Base-by-base conservation (phyloP, 148 eudicot genomes). In the Spergularia marina region DNA sequence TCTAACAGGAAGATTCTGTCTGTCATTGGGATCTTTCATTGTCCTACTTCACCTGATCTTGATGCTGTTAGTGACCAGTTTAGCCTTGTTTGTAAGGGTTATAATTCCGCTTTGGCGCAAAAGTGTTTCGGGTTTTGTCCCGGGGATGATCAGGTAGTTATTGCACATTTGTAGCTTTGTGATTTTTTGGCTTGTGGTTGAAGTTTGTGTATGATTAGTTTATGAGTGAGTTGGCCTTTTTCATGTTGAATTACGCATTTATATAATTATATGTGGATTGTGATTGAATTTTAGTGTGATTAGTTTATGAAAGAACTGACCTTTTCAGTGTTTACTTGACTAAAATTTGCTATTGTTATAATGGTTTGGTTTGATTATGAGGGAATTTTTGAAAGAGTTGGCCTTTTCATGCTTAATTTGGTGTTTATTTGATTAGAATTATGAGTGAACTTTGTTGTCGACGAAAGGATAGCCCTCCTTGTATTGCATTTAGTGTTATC, bases 101-200 rank as follows among this genome's bases (percentile, higher is more conserved):
- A 92, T 80, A 61, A 86, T 3, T 86, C 96, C 25, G 77, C 98
- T 3, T 81, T 92, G 61, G 91, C 88, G 40, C 90, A 84, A 16
- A 85, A 91, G 5, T 95, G 98, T 74, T 95, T 95, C 70, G 98
- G 96, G 4, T 92, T 95, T 76, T 86, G 82, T 70, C 98, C 97
- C 1, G 89, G 91, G 2, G 96, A 95, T 84, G 79, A 89, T 15
- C 97, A 91, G 98, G 97, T 90, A 61, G 21, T 68, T 44, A 23
- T 59, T 13, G 23, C 4, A n/a, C 52, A 1, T 7, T n/a, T 56
- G 25, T 30, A 30, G 5, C 63, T 10, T 4, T 54, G 15, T 55
- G 44, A 41, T 44, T 63, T 17, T 36, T 49, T 52, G 10, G 6
- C 6, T n/a, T 57, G 23, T 21, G 15, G 12, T 7, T 41, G 70